phyloP scores from a whole-genome alignment of 306 rosid species.

The Dalbergia cochinchinensis region DNA sequence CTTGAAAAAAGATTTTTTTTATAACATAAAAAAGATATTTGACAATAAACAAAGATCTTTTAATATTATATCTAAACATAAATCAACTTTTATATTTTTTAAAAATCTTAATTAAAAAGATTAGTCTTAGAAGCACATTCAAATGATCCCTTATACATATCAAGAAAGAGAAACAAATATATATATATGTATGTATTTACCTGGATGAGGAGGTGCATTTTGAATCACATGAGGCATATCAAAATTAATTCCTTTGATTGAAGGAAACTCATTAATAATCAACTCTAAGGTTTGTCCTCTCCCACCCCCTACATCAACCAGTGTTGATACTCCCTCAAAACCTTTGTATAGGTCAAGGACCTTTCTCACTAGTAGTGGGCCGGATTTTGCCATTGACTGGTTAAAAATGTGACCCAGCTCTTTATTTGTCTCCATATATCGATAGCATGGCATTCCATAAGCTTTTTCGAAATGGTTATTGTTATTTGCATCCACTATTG shows the following conservation, averaged over 20 bases:
- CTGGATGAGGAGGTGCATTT: not conserved
- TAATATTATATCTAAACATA: not conserved
- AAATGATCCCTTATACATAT: too few relatives aligned
- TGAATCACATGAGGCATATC: conserved; percentile 4
- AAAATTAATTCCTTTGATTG: conserved; percentile 6
- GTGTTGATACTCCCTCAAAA: not conserved
- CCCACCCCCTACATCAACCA: conserved; percentile 27
- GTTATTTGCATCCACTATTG: not conserved
- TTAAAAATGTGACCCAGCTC: not conserved
- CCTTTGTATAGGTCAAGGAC: not conserved
- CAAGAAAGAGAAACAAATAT: not conserved
- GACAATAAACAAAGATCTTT: too few relatives aligned
- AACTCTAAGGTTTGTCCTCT: not conserved
- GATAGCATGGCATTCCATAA: not conserved
- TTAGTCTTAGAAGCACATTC: too few relatives aligned
- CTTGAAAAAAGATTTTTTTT: too few relatives aligned
- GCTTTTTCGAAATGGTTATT: not conserved
- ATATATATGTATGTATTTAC: not conserved
- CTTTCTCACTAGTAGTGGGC: not conserved
- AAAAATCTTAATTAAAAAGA: too few relatives aligned
- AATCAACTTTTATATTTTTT: too few relatives aligned
- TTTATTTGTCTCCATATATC: not conserved
- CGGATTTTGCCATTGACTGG: not conserved
- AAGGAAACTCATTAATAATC: not conserved
- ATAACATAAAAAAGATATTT: too few relatives aligned